These are phyloP conservation scores for Sutorius eximius DNA, from an alignment of 1,284 basidiomycete genomes.

Conservation along the genomic window DNA sequence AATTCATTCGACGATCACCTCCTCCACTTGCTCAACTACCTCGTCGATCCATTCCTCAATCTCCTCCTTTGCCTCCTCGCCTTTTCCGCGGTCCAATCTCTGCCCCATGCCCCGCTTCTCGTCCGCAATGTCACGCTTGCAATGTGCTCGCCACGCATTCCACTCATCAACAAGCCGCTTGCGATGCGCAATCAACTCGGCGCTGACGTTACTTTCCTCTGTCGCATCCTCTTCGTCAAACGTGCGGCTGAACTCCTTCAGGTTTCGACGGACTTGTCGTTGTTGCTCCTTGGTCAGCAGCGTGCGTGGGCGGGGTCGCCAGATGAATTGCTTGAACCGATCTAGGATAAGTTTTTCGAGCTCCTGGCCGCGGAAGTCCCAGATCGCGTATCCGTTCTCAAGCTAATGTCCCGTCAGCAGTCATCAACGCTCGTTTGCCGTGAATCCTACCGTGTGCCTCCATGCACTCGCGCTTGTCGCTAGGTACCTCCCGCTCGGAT, in stretches of 20 bases:
- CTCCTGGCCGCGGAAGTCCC: slow-evolving; percentile 97
- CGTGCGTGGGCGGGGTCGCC: slow-evolving; percentile 92
- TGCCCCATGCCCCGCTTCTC: slow-evolving; percentile 41
- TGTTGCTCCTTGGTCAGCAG: slow-evolving; percentile 90
- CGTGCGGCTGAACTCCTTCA: slow-evolving; percentile 87
- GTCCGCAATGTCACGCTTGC: slow-evolving; percentile 60
- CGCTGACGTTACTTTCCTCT: slow-evolving; percentile 92
- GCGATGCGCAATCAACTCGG: slow-evolving; percentile 89
- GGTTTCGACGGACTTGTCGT: slow-evolving; percentile 83
- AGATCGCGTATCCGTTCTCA: slow-evolving; percentile 95
- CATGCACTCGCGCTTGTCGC: slow-evolving; percentile 94
- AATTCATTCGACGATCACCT: slow-evolving; percentile 54
- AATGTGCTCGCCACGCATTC: slow-evolving; percentile 88
- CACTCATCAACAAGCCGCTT: slow-evolving; percentile 96
- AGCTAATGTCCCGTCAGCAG: slow-evolving; percentile 51
- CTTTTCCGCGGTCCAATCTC: slow-evolving; percentile 38
- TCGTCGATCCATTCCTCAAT: slow-evolving; percentile 92
- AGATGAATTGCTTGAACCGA: slow-evolving; percentile 98
- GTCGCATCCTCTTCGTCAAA: slow-evolving; percentile 98
- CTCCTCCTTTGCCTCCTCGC: slow-evolving; percentile 74
- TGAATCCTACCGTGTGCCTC: slow-evolving; percentile 76
- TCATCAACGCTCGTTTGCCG: not conserved
- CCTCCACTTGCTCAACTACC: slow-evolving; percentile 87
- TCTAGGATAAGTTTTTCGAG: slow-evolving; percentile 88
- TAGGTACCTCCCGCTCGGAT: slow-evolving; percentile 93